These are phyloP conservation scores for Xylariaceae sp. DNA, from an alignment of 2,329 filamentous ascomycete species.

Conservation along the genomic window DNA sequence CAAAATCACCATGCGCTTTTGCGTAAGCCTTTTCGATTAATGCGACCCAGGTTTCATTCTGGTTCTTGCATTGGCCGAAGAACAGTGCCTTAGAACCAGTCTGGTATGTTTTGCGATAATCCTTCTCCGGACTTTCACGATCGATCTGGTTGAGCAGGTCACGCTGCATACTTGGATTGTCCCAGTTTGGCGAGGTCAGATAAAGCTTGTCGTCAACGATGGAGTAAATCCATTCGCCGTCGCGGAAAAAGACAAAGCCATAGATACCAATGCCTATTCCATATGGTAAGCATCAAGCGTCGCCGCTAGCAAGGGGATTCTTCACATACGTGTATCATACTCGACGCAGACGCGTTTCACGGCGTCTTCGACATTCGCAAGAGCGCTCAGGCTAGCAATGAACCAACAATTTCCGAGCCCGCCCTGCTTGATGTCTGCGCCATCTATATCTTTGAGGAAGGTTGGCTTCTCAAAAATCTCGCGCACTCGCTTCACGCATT, in stretches of 20 bases:
- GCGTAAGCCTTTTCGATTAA: constrained; percentile 81
- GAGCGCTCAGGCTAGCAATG: constrained; percentile 72
- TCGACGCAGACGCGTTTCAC: constrained; percentile 75
- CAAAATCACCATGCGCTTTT: constrained; percentile 78
- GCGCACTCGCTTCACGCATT: constrained; percentile 71
- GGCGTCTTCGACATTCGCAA: constrained; percentile 69
- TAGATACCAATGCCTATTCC: constrained; percentile 73
- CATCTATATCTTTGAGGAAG: constrained; percentile 64
- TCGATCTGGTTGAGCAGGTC: constrained; percentile 74
- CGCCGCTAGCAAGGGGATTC: background rate
- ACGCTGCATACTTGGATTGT: constrained; percentile 72
- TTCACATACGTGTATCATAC: constrained; percentile 56
- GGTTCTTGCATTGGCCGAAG: constrained; percentile 72
- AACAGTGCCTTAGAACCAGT: constrained; percentile 74
- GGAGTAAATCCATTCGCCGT: constrained; percentile 88
- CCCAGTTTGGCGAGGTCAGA: constrained; percentile 77
- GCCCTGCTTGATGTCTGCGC: constrained; percentile 76
- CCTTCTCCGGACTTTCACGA: constrained; percentile 67
- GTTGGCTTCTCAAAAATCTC: constrained; percentile 74
- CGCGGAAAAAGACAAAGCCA: constrained; percentile 83
- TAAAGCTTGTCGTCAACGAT: constrained; percentile 91
- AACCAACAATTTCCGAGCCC: constrained; percentile 80
- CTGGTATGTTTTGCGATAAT: constrained; percentile 69
- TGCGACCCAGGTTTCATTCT: constrained; percentile 80
- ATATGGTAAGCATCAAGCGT: constrained; percentile 26